Evolutionary conservation across 2,329 filamentous ascomycete genomes (phyloP), one percentile per base, ranked within the genome.

Genomic region (Podosphaera fusca): DNA sequence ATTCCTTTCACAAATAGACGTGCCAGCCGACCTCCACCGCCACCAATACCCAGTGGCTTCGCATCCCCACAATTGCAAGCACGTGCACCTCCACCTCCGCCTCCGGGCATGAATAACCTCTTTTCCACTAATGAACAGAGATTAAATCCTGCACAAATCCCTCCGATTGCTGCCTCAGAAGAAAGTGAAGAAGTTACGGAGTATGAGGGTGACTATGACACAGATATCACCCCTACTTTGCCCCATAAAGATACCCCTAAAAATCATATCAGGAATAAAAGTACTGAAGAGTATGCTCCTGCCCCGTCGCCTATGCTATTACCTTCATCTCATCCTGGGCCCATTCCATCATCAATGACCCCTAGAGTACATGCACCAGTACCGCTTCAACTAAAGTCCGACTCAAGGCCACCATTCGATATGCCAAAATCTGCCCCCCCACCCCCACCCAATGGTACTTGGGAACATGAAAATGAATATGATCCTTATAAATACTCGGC

Each of bases 151-250:
- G 71, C 75, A 14, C 69, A 70, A 57, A 69, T 69, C 9, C 63
- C 65, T 8, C 72, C 72, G 59, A 33, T 21, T 33, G 76, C 71
- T 34, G 3, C 45, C 34, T 36, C 21, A 50, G 71, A 76, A 46
- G 82, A 83, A 12, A 82, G 80, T 33, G 83, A 84, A 59, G 87
- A 85, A 59, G 77, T 87, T 38, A 94, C 87, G 0, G 90, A 95
- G 66, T 96, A 96, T 66, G 92, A 98, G 67, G 92, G 90, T 5
- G 92, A 96, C 66, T 96, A 96, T 67, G 92, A 96, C 64, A 96
- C 92, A 5, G 92, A 96, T 67, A 96, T 96, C 66, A 89, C 85
- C 1, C 87, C 89, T n/a, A 84, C 87, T 8, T 87, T 80, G n/a
- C 87, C 85, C 57, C 87, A 95, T 69, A 95, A 94, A 70, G 90